Evolutionary conservation across 345 rosid species (phyloP), one percentile per base, ranked within the genome.

Genomic region (Lumnitzera racemosa): DNA sequence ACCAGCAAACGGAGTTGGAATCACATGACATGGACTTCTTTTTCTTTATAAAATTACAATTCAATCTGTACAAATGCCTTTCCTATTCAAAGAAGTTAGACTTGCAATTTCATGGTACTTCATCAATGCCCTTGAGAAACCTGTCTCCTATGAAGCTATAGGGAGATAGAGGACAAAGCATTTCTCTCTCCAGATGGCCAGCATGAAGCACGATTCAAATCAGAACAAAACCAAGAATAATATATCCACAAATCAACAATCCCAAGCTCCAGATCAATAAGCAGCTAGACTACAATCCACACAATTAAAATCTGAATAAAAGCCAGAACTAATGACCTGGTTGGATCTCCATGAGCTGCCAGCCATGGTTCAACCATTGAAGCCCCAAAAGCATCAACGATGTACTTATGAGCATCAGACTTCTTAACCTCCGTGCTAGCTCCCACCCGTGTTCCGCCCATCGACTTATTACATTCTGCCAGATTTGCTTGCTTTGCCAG

Each of bases 311-410:
- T 46, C 61, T 52, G 46, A 55, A 20, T 49, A 55, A 41, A 24
- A 57, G 58, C 49, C 43, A n/a, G 31, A 49, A 67, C 47, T 55
- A 23, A 63, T 48, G 68, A 94, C 99, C 99, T 88, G 50, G 97
- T 83, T 3, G 83, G 91, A 80, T 94, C 96, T n/a, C 83, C 99
- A 70, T 94, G 96, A 46, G 95, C 80, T 5, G 95, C 96, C 31
- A 94, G 66, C 99, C 97, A 94, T 0, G 99, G 99, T 70, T 94
- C 99, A 15, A 86, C 99, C 91, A 90, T 72, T 0, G 96, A 88
- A 2, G 91, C 94, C 54, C 97, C 99, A 46, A 90, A 88, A 11
- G 85, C 67, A 68, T 94, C 91, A 9, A 83, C 88, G 54, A 90
- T 80, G 69, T 94, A 90, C 55, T 84, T 65, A 23, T 81, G 74